phyloP scores from a whole-genome alignment of 306 rosid species.

The Elaeagnus macrophylla region DNA sequence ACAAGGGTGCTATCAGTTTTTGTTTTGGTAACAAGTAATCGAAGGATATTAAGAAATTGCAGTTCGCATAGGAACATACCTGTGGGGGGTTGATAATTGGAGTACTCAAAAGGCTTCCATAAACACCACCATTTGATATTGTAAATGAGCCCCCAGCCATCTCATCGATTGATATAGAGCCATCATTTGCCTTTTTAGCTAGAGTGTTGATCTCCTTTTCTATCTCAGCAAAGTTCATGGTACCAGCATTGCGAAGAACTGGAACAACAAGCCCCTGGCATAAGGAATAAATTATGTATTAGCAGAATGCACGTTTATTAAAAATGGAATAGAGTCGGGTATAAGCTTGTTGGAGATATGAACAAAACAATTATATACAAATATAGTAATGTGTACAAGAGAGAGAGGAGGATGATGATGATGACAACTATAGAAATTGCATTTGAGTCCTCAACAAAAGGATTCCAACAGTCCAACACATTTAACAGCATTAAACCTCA shows the following conservation, averaged over 20 bases:
- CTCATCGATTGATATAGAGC: slow-evolving; percentile 43
- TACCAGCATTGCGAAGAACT: slow-evolving; percentile 32
- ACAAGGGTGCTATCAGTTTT: not conserved
- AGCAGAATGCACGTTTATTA: no score
- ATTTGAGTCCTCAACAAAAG: no score
- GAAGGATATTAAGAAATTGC: not conserved
- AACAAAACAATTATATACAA: no score
- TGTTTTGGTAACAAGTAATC: not conserved
- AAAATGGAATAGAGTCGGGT: no score
- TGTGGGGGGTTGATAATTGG: slow-evolving; percentile 45
- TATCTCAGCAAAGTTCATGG: slow-evolving; percentile 36
- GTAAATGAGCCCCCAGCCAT: slow-evolving; percentile 53
- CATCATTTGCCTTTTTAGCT: slow-evolving; percentile 43
- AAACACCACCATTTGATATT: slow-evolving; percentile 42
- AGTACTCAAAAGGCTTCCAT: slow-evolving; percentile 45
- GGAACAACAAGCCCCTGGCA: slow-evolving; percentile 44
- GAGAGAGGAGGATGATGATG: no score
- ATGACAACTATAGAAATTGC: no score
- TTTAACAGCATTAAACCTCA: no score
- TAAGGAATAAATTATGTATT: not conserved
- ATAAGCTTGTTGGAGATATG: no score
- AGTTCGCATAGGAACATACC: slow-evolving; percentile 13
- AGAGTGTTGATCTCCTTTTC: slow-evolving; percentile 44
- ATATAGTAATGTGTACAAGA: no score
- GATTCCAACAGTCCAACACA: no score